A percentile compares a stretch with the other conserved stretches of the same genome.
These are phyloP conservation scores for Triangularia setosa DNA, from an alignment of 2,329 filamentous ascomycete genomes.

Conservation along the genomic window DNA sequence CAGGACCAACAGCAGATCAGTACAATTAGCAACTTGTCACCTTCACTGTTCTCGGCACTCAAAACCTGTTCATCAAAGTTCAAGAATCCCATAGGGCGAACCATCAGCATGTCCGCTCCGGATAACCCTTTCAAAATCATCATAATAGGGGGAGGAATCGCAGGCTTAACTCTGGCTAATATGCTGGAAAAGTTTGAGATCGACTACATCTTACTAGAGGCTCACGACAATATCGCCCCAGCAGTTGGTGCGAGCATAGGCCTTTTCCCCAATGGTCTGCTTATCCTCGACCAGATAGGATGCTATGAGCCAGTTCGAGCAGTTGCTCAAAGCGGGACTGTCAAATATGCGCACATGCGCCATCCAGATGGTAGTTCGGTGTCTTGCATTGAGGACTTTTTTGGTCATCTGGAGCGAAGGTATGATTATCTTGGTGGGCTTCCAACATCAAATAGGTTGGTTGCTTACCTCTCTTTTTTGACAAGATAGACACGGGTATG, in stretches of 20 bases:
- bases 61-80: no score
- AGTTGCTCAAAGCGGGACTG: not conserved
- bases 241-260: slow-evolving; percentile 46
- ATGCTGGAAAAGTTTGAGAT: slow-evolving; percentile 43
- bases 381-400: not conserved
- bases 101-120: no score
- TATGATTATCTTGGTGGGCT: not conserved
- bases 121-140: slow-evolving; percentile 35
- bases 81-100: no score
- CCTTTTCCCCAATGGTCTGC: slow-evolving; percentile 38
- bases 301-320: slow-evolving; percentile 30
- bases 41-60: no score
- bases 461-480: no score
- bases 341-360: not conserved
- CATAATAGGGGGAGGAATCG: slow-evolving; percentile 47
- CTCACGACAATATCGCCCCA: slow-evolving; percentile 38
- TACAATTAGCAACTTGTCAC: no score
- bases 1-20: no score
- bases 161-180: slow-evolving; percentile 44
- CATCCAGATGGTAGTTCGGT: no score
- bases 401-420: not conserved
- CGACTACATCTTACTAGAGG: slow-evolving; percentile 48
- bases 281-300: slow-evolving; percentile 50
- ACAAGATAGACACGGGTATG: not conserved
- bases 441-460: no score